phyloP scores from a whole-genome alignment of 805 yeast genomes.

The Candida nitratophila region DNA sequence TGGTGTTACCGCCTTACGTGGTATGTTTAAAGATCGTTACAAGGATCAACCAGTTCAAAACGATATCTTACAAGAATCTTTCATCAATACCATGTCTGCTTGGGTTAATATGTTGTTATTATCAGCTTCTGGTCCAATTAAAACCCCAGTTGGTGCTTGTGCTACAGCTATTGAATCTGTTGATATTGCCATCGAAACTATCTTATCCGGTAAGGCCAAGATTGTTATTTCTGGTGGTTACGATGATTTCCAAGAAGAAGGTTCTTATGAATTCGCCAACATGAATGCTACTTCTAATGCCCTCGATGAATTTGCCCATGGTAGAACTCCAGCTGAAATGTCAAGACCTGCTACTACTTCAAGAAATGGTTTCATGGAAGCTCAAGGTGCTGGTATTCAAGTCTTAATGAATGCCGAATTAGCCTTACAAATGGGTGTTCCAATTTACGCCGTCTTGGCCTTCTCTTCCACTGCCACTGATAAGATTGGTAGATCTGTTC shows the following conservation, averaged over 20 bases:
- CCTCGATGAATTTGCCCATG: constrained; percentile 79
- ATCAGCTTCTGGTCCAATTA: constrained; percentile 97
- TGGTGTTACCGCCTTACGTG: constrained; percentile 94
- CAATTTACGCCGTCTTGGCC: constrained; percentile 92
- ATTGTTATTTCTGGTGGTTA: constrained; percentile 97
- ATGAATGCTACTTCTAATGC: constrained; percentile 98
- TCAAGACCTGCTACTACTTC: constrained; percentile 96
- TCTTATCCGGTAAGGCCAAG: constrained; percentile 89
- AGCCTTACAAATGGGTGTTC: constrained; percentile 98
- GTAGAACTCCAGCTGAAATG: constrained; percentile 98
- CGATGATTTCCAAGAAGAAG: constrained; percentile 99
- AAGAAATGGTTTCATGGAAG: constrained; percentile 98
- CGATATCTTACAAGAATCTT: constrained; percentile 95
- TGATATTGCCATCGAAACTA: constrained; percentile 92
- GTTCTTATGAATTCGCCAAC: constrained; percentile 95
- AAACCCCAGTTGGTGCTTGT: constrained; percentile 99
- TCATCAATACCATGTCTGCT: constrained; percentile 98
- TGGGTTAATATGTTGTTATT: constrained; percentile 98
- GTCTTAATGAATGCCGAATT: constrained; percentile 91
- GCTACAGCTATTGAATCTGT: constrained; percentile 98
- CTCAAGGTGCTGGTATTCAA: constrained; percentile 99
- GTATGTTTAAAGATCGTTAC: constrained; percentile 96
- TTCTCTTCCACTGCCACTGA: constrained; percentile 96
- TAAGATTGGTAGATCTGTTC: constrained; percentile 97
- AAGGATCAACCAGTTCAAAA: constrained; percentile 92